Evolutionary conservation across 371 early-diverging fungal genomes (phyloP).

Genomic region (Chytridiales sp.): DNA sequence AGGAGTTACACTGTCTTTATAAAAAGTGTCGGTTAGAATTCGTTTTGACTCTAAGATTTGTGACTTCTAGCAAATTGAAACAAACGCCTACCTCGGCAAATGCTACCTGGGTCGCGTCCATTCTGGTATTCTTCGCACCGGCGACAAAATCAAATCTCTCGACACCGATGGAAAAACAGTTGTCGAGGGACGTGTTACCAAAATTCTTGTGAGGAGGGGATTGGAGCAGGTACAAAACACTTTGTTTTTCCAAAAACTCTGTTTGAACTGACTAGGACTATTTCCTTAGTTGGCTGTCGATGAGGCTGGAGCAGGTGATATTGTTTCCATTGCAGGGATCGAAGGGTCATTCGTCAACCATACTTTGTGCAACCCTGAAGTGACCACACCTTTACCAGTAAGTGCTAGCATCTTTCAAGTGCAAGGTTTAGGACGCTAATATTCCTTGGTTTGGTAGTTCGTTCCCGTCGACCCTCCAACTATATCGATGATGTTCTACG

Average conservation of each 20-base stretch:
- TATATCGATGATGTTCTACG: conserved; percentile 74
- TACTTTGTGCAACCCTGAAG: conserved; percentile 63
- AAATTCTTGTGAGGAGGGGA: conserved; percentile 69
- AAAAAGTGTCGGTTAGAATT: not conserved
- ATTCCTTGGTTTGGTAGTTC: conserved; percentile 28
- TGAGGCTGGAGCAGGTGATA: conserved; percentile 80
- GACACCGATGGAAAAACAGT: conserved; percentile 58
- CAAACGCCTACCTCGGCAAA: conserved; percentile 74
- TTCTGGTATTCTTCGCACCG: conserved; percentile 63
- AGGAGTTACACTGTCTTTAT: not conserved
- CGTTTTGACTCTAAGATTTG: not conserved
- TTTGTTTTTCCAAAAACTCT: not conserved
- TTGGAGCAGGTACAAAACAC: conserved; percentile 53
- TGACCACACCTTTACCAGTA: conserved; percentile 58
- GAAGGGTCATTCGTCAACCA: conserved; percentile 70
- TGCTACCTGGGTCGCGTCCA: conserved; percentile 70
- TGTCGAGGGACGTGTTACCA: conserved; percentile 62
- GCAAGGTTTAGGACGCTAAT: not conserved
- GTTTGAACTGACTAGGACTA: not conserved
- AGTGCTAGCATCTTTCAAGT: not conserved
- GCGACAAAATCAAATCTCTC: conserved; percentile 68
- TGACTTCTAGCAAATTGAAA: conserved; percentile 60
- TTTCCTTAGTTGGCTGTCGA: conserved; percentile 51
- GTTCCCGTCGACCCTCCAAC: conserved; percentile 79
- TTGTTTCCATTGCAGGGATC: conserved; percentile 72